phyloP scores from a whole-genome alignment of 345 rosid species.

The Populus tremula region DNA sequence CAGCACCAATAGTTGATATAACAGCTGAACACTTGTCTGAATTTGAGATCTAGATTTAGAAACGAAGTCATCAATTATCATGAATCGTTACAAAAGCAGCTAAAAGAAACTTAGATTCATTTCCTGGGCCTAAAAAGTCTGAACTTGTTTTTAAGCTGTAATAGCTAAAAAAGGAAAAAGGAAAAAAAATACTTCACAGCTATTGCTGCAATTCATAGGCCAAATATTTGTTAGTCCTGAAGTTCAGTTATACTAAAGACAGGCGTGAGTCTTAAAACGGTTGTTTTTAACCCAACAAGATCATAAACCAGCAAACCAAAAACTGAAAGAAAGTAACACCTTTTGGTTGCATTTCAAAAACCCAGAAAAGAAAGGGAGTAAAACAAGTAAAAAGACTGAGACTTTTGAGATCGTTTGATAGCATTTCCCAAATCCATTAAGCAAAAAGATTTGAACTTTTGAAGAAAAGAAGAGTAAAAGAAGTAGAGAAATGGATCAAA shows the following conservation, averaged over 20 bases:
- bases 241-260: background rate
- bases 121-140: background rate
- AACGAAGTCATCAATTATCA: constrained; percentile 1
- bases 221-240: background rate
- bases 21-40: background rate
- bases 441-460: background rate
- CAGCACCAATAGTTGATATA: background rate
- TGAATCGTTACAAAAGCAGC: background rate
- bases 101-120: background rate
- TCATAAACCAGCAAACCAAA: background rate
- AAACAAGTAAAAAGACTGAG: constrained; percentile 6
- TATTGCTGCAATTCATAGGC: background rate
- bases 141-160: background rate
- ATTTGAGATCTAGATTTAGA: constrained; percentile 12
- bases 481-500: constrained; percentile 4
- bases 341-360: background rate
- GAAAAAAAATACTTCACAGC: background rate
- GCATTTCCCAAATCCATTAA: background rate
- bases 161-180: background rate
- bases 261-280: background rate
- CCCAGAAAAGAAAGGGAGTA: background rate
- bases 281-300: background rate
- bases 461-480: background rate
- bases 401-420: background rate
- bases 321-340: background rate